phyloP scores from a whole-genome alignment of 306 rosid genomes.

The Styphnolobium japonicum region DNA sequence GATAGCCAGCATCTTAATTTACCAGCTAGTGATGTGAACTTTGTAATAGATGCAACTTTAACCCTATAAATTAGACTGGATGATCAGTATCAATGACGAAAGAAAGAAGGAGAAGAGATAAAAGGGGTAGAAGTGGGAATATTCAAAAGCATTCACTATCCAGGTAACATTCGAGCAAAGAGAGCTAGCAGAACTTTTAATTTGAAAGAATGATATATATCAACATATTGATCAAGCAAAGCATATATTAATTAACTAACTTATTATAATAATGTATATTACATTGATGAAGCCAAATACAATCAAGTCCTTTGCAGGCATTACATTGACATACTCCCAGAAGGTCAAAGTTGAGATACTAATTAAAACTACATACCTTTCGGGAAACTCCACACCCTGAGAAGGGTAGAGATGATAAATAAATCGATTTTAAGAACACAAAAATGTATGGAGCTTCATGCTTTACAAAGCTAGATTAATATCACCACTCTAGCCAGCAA shows the following conservation, averaged over 20 bases:
- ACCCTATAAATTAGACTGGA: not conserved
- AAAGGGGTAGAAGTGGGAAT: not conserved
- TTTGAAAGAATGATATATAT: not conserved
- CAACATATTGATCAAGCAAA: not conserved
- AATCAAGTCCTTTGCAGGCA: not conserved
- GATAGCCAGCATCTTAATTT: constrained; percentile 16
- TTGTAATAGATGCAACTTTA: not conserved
- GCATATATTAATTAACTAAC: not conserved
- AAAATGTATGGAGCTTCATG: not conserved
- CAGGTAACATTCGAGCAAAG: not conserved
- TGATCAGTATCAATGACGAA: not conserved
- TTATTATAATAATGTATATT: not conserved
- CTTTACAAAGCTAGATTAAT: not conserved
- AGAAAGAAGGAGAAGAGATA: not conserved
- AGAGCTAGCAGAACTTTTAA: not conserved
- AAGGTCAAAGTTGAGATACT: not conserved
- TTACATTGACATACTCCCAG: not conserved
- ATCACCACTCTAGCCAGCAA: not conserved
- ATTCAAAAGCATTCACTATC: not conserved
- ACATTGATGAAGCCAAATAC: not conserved
- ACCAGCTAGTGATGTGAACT: not conserved
- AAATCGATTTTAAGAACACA: not conserved
- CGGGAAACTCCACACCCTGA: not conserved
- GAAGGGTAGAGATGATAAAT: not conserved
- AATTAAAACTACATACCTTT: not conserved